A percentile compares a stretch with the other conserved stretches of the same genome.
These are phyloP conservation scores for Populus pruinosa DNA, from an alignment of 345 rosid genomes.

Conservation along the genomic window DNA sequence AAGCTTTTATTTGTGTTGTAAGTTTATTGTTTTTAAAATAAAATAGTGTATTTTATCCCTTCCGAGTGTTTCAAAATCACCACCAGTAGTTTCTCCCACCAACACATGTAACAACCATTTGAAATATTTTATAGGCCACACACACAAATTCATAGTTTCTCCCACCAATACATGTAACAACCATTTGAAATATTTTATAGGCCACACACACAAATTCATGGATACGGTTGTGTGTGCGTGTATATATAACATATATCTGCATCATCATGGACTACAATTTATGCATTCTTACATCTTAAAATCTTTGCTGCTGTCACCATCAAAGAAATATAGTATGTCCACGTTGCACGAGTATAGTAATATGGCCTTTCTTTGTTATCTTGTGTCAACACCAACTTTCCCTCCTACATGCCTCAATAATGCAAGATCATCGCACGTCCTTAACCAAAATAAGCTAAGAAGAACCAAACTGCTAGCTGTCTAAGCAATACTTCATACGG, in stretches of 20 bases:
- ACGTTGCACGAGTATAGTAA: conserved; percentile 17
- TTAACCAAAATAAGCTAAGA: conserved; percentile 18
- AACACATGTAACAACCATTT: neutral
- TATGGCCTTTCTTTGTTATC: conserved; percentile 10
- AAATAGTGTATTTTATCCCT: too few relatives aligned
- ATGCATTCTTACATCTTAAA: neutral
- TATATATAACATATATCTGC: neutral
- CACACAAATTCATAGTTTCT: too few relatives aligned
- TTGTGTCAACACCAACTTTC: conserved; percentile 7
- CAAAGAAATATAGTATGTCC: conserved; percentile 12
- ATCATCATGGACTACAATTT: neutral
- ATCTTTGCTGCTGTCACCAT: conserved; percentile 19
- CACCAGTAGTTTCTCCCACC: too few relatives aligned
- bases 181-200: neutral
- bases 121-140: neutral
- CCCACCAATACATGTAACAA: neutral
- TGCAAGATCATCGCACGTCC: conserved; percentile 13
- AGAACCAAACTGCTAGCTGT: conserved; percentile 6
- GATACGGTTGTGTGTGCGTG: neutral
- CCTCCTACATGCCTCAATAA: conserved; percentile 5
- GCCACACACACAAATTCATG: neutral
- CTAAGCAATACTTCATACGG: conserved; percentile 13
- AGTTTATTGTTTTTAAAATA: too few relatives aligned
- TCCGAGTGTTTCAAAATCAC: too few relatives aligned
- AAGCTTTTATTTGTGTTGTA: too few relatives aligned